phyloP scores from a whole-genome alignment of 2,329 filamentous ascomycete genomes.

The Cadophora sp. region DNA sequence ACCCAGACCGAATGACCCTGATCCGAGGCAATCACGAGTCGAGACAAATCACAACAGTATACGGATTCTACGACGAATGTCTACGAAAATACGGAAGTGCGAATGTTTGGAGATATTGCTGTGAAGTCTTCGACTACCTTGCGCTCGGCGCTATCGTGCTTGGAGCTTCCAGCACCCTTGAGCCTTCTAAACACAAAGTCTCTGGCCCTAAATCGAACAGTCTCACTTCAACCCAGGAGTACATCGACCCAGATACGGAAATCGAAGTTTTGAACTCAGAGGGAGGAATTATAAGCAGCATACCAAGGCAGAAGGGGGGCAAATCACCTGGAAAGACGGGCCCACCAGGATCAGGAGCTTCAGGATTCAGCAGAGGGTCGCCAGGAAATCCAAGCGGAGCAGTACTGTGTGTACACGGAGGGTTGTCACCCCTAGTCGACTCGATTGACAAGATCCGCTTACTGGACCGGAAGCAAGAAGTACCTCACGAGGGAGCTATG shows the following conservation, averaged over 20 bases:
- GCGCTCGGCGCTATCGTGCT: slow-evolving; percentile 94
- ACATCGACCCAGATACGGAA: slow-evolving; percentile 77
- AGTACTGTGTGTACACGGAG: slow-evolving; percentile 94
- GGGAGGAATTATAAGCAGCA: slow-evolving; percentile 78
- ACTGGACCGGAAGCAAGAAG: slow-evolving; percentile 96
- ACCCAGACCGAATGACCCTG: slow-evolving; percentile 95
- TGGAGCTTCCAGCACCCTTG: slow-evolving; percentile 76
- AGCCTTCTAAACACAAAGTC: slow-evolving; percentile 52
- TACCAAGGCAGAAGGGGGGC: slow-evolving; percentile 57
- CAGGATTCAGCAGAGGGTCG: slow-evolving; percentile 69
- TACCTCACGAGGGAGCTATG: slow-evolving; percentile 98
- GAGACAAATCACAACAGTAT: slow-evolving; percentile 94
- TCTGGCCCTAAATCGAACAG: slow-evolving; percentile 55
- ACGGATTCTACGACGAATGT: slow-evolving; percentile 98
- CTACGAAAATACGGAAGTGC: slow-evolving; percentile 94
- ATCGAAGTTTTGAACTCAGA: slow-evolving; percentile 91
- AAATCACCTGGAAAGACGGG: slow-evolving; percentile 63
- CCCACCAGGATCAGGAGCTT: slow-evolving; percentile 80
- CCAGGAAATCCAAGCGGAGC: slow-evolving; percentile 76
- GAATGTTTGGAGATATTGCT: slow-evolving; percentile 97
- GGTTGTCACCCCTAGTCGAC: slow-evolving; percentile 88
- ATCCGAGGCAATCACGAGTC: slow-evolving; percentile 97
- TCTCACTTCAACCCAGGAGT: slow-evolving; percentile 53
- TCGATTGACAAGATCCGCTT: slow-evolving; percentile 94
- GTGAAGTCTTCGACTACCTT: slow-evolving; percentile 98